Evolutionary conservation across 192 early-diverging fungal genomes (phyloP).

Genomic region (Mortierella hygrophila): DNA sequence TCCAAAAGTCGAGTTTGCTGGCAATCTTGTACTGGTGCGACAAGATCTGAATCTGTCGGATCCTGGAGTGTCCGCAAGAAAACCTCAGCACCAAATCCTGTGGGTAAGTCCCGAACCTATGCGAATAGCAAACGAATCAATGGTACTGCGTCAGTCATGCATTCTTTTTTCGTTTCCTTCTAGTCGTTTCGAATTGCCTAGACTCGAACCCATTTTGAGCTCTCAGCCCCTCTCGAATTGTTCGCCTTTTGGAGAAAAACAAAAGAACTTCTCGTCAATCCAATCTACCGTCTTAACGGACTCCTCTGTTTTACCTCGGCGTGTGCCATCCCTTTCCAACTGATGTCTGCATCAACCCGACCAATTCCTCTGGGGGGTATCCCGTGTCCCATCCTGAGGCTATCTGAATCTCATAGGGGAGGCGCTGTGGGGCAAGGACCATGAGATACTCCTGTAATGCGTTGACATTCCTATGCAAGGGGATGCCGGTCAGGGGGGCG

Average conservation of each 20-base stretch:
- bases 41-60: constrained; percentile 77
- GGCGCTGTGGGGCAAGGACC: constrained; percentile 46
- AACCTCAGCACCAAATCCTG: constrained; percentile 76
- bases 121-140: background rate
- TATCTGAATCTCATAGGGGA: constrained; percentile 54
- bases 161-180: background rate
- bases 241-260: background rate
- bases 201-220: background rate
- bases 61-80: constrained; percentile 62
- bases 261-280: background rate
- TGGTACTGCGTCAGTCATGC: background rate
- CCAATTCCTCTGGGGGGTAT: constrained; percentile 57
- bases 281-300: background rate
- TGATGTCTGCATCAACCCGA: constrained; percentile 47
- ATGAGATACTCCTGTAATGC: constrained; percentile 53
- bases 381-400: constrained; percentile 59
- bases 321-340: constrained; percentile 66
- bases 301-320: constrained; percentile 43
- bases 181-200: background rate
- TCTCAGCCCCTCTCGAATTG: background rate
- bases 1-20: constrained; percentile 76
- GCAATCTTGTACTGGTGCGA: constrained; percentile 87
- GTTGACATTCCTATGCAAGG: constrained; percentile 35
- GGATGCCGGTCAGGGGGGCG: constrained; percentile 13
- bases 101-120: constrained; percentile 78